A percentile compares a stretch with the other conserved stretches of the same genome.
Conservation (phyloP, 345 rosid genomes). For the Brassica rapa region DNA sequence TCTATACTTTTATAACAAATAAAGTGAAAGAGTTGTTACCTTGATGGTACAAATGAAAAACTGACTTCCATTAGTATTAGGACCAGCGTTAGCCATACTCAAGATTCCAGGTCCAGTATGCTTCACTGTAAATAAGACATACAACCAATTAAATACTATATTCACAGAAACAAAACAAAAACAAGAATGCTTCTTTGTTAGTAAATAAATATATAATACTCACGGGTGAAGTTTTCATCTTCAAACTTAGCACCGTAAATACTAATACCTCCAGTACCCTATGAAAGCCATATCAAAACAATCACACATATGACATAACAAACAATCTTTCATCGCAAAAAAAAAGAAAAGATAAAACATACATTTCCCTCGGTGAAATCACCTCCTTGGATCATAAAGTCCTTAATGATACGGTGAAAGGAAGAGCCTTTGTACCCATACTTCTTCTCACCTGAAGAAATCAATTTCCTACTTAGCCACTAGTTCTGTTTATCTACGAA, state of each 20-base stretch:
- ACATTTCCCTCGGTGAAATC: slow-evolving; percentile 87
- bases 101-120: slow-evolving; percentile 86
- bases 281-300: slow-evolving; percentile 34
- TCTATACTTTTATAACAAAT: neutral
- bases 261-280: slow-evolving; percentile 96
- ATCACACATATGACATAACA: neutral
- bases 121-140: slow-evolving; percentile 58
- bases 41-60: slow-evolving; percentile 87
- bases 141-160: neutral
- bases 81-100: slow-evolving; percentile 98
- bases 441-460: slow-evolving; percentile 73
- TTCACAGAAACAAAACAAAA: neutral
- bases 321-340: neutral
- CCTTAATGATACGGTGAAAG: slow-evolving; percentile 89
- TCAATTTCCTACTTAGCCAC: neutral
- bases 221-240: slow-evolving; percentile 80
- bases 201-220: slow-evolving; percentile 33
- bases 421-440: slow-evolving; percentile 85
- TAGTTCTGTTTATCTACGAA: neutral
- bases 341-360: slow-evolving; percentile 1
- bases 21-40: slow-evolving; percentile 44
- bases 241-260: slow-evolving; percentile 76
- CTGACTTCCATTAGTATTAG: slow-evolving; percentile 92
- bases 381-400: slow-evolving; percentile 97
- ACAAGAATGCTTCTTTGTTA: neutral